Evolutionary conservation across 441 rosid genomes (phyloP).

Genomic region (Dalechampia spathulata): DNA sequence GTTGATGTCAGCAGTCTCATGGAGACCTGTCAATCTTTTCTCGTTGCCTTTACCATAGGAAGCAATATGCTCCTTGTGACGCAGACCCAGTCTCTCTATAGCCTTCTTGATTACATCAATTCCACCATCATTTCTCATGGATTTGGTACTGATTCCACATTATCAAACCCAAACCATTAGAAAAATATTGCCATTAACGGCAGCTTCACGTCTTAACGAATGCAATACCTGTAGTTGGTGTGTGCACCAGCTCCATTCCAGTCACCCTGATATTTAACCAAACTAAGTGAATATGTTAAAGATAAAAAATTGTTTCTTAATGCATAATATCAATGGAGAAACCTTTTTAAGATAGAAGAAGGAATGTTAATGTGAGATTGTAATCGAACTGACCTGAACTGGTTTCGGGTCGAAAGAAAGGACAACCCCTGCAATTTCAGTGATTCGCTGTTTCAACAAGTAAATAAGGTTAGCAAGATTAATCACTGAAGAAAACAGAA

Average conservation of each 20-base stretch:
- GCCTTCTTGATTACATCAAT: slow-evolving; percentile 54
- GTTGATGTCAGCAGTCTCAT: slow-evolving; percentile 75
- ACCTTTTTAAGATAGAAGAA: too few relatives aligned
- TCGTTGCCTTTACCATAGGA: slow-evolving; percentile 81
- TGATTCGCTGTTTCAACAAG: slow-evolving; percentile 48
- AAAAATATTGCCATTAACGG: too few relatives aligned
- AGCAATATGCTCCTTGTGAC: slow-evolving; percentile 65
- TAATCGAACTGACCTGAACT: slow-evolving; percentile 26
- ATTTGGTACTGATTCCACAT: slow-evolving; percentile 41
- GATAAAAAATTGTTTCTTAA: too few relatives aligned
- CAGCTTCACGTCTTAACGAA: neutral
- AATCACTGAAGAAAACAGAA: neutral
- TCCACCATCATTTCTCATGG: slow-evolving; percentile 69
- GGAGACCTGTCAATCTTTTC: slow-evolving; percentile 60
- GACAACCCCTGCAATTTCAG: slow-evolving; percentile 68
- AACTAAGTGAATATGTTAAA: neutral
- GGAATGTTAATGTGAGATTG: neutral
- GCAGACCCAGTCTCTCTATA: slow-evolving; percentile 47
- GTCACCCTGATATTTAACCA: slow-evolving; percentile 35
- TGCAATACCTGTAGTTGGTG: slow-evolving; percentile 54
- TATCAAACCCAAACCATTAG: neutral
- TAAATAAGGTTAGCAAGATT: neutral
- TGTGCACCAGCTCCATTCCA: slow-evolving; percentile 94
- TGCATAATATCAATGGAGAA: too few relatives aligned
- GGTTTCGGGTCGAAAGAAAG: slow-evolving; percentile 79